Conservation (phyloP, 1,139 yeast species). For the Hanseniaspora uvarum region DNA sequence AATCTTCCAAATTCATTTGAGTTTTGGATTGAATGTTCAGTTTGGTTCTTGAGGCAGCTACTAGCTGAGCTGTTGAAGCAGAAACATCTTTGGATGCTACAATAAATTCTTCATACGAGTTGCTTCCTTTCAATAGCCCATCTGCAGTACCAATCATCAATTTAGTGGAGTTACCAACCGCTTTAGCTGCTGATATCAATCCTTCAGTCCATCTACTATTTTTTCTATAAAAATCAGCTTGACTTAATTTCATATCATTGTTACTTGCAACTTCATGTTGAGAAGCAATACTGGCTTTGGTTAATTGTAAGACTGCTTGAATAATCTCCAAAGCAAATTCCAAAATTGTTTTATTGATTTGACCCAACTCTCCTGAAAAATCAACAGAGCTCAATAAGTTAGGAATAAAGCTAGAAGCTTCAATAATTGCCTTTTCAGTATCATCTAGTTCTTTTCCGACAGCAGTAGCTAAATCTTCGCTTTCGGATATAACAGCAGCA, state of each 20-base stretch:
- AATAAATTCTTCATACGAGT: constrained; percentile 72
- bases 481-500: constrained; percentile 31
- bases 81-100: constrained; percentile 90
- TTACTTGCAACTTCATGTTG: constrained; percentile 68
- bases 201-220: constrained; percentile 95
- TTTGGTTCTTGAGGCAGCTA: constrained; percentile 84
- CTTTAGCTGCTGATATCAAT: constrained; percentile 77
- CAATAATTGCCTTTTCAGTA: constrained; percentile 59
- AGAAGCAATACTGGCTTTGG: constrained; percentile 68
- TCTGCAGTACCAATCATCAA: constrained; percentile 75
- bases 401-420: constrained; percentile 54
- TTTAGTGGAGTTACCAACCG: constrained; percentile 78
- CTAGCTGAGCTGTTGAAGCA: constrained; percentile 85
- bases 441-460: constrained; percentile 64
- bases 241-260: constrained; percentile 35
- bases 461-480: constrained; percentile 55
- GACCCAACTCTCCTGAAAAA: constrained; percentile 46
- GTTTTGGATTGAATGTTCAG: constrained; percentile 68
- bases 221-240: constrained; percentile 73
- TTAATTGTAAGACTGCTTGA: constrained; percentile 62
- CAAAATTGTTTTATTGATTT: constrained; percentile 67
- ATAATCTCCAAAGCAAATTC: constrained; percentile 76
- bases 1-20: constrained; percentile 62
- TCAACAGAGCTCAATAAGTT: constrained; percentile 44
- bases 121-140: constrained; percentile 56